Conservation (phyloP, 2,329 filamentous ascomycete species). For the Penicillium sumatraense region DNA sequence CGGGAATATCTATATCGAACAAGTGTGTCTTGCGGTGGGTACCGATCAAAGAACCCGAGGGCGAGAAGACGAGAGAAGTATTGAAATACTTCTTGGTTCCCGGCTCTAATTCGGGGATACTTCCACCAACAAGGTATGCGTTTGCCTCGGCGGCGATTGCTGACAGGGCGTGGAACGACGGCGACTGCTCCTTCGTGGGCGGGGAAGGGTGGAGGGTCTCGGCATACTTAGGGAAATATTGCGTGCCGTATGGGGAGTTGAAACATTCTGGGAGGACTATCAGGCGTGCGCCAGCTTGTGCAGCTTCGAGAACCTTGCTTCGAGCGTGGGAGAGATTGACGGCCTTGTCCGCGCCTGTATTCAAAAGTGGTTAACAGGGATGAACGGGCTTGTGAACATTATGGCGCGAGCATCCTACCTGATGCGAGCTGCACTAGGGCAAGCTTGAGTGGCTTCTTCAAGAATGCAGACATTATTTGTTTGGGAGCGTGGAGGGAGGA, state of each 20-base stretch:
- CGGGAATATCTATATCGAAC: constrained; percentile 97
- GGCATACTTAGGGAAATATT: constrained; percentile 90
- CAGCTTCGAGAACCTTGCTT: constrained; percentile 80
- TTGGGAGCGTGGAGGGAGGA: not conserved
- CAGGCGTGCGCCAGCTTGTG: constrained; percentile 75
- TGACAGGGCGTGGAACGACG: constrained; percentile 83
- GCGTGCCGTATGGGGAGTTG: constrained; percentile 93
- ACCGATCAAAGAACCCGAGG: constrained; percentile 76
- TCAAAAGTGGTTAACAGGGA: not conserved
- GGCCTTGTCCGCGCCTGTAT: constrained; percentile 74
- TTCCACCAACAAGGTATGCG: constrained; percentile 85
- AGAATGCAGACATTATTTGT: constrained; percentile 58
- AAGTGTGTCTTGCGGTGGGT: constrained; percentile 93
- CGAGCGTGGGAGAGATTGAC: constrained; percentile 82
- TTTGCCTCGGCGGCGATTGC: constrained; percentile 77
- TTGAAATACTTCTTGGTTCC: constrained; percentile 80
- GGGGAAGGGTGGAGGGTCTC: constrained; percentile 83
- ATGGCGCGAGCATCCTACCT: constrained; percentile 47
- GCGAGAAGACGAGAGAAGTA: constrained; percentile 82
- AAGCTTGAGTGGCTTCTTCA: constrained; percentile 78
- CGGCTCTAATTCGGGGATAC: constrained; percentile 80
- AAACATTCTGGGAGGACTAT: constrained; percentile 98
- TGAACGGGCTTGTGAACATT: not conserved
- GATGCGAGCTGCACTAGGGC: constrained; percentile 81
- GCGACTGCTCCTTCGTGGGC: constrained; percentile 70